These are phyloP conservation scores for Leucocoprinus birnbaumii DNA, from an alignment of 768 basidiomycete genomes.

Conservation along the genomic window DNA sequence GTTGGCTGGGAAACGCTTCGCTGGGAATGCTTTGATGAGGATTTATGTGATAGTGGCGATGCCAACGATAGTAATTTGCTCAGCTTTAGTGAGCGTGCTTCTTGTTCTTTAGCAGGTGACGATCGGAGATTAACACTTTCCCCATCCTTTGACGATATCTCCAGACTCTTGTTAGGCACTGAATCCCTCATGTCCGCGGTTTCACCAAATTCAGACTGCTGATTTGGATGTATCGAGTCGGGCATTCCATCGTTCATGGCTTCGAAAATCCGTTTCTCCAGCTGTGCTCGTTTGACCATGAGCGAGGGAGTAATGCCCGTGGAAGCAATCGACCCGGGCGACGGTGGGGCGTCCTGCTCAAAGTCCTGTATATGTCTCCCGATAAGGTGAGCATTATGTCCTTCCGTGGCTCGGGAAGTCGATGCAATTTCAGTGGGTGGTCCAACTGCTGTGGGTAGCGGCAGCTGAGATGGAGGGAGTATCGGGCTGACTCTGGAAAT, in stretches of 20 bases:
- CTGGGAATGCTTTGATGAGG: neutral
- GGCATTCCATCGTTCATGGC: neutral
- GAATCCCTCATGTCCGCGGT: neutral
- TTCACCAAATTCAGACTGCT: neutral
- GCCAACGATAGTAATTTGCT: neutral
- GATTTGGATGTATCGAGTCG: neutral
- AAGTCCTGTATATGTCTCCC: neutral
- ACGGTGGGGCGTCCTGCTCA: neutral
- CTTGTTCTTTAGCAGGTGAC: neutral
- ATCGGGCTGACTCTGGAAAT: neutral
- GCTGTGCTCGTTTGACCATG: neutral
- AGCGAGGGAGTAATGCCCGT: neutral
- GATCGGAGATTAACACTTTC: neutral
- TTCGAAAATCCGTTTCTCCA: neutral
- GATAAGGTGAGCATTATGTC: neutral
- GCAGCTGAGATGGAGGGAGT: neutral
- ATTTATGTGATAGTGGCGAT: neutral
- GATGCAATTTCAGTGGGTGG: neutral
- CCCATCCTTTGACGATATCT: neutral
- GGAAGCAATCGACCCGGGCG: constrained; percentile 4
- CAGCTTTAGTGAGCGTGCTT: neutral
- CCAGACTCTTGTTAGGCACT: neutral
- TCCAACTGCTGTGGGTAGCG: neutral
- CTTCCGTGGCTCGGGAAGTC: neutral
- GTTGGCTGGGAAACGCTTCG: neutral